phyloP scores from a whole-genome alignment of 1,139 yeast species.

The Kurtzmaniella natalensis region DNA sequence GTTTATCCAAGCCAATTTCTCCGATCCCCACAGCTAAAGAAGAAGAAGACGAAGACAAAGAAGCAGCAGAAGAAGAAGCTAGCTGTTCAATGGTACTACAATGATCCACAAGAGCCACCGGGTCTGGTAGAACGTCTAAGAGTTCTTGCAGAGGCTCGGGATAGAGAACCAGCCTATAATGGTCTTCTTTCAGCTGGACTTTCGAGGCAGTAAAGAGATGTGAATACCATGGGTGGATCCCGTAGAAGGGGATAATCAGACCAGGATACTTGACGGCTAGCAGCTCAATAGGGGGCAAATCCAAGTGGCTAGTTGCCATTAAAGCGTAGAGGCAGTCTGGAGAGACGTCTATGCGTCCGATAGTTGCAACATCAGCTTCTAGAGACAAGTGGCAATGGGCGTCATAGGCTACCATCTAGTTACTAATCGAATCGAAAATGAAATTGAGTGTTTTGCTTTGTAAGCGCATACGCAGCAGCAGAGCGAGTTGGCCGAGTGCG shows the following conservation, averaged over 20 bases:
- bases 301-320: constrained; percentile 60
- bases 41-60: no score
- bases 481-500: no score
- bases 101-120: constrained; percentile 42
- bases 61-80: no score
- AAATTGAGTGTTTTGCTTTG: no score
- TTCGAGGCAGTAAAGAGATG: constrained; percentile 45
- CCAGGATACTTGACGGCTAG: constrained; percentile 21
- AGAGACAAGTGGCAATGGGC: constrained; percentile 8
- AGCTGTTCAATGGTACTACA: constrained; percentile 22
- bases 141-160: constrained; percentile 43
- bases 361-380: constrained; percentile 9
- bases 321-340: constrained; percentile 17
- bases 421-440: no score
- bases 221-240: constrained; percentile 89
- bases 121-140: constrained; percentile 55
- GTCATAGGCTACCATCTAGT: no score
- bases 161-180: constrained; percentile 50
- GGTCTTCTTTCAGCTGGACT: constrained; percentile 36
- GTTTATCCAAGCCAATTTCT: constrained; percentile 83
- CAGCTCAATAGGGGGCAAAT: constrained; percentile 32
- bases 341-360: constrained; percentile 5
- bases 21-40: constrained; percentile 53
- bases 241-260: constrained; percentile 58
- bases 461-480: no score